These are phyloP conservation scores for Nemophila menziesii DNA, from an alignment of 257 asterid genomes.

Conservation along the genomic window DNA sequence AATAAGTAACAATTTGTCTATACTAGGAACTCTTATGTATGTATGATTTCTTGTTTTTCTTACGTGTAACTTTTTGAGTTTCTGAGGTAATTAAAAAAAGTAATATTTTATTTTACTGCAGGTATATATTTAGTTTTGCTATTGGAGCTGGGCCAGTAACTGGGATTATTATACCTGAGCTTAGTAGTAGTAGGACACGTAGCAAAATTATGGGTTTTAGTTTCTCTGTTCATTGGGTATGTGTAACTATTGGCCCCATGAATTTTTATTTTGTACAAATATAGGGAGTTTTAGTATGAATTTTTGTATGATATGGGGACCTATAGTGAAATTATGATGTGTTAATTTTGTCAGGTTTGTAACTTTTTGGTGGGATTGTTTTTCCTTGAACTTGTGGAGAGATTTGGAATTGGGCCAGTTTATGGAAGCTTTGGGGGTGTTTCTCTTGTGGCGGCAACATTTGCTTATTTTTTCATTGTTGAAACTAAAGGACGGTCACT, in stretches of 20 bases:
- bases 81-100: background rate
- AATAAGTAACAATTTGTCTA: conserved; percentile 42
- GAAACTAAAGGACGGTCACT: conserved; percentile 81
- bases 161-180: conserved; percentile 86
- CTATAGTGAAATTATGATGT: no score
- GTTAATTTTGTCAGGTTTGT: conserved; percentile 52
- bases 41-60: conserved; percentile 23
- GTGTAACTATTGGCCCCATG: conserved; percentile 6
- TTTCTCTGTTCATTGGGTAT: conserved; percentile 82
- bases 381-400: conserved; percentile 60
- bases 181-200: conserved; percentile 79
- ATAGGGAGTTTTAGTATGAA: no score
- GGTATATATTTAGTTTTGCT: conserved; percentile 64
- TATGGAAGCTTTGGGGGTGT: conserved; percentile 52
- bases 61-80: background rate
- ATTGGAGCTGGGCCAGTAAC: conserved; percentile 84
- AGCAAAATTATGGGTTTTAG: conserved; percentile 82
- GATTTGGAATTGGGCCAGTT: conserved; percentile 56
- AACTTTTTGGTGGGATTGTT: conserved; percentile 76
- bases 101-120: conserved; percentile 9
- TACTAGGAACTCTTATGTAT: conserved; percentile 55
- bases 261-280: background rate
- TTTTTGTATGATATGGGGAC: no score
- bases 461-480: conserved; percentile 42
- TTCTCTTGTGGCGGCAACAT: conserved; percentile 62